phyloP scores from a whole-genome alignment of 441 rosid species.

The Omphalea diandra region DNA sequence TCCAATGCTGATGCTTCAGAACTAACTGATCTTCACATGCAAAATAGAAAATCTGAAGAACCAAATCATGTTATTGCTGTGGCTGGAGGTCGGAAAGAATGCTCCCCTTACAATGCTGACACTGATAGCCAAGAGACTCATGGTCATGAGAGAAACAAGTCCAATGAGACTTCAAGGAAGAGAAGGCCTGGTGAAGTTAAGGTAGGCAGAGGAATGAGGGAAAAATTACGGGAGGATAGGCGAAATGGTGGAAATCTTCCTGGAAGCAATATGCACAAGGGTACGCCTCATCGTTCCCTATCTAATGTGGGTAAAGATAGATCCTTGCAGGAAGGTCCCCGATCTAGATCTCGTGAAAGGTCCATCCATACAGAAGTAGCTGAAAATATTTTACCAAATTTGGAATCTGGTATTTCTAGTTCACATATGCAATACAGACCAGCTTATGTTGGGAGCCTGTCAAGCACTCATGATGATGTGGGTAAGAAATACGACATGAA shows the following conservation, averaged over 20 bases:
- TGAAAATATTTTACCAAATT: constrained; percentile 17
- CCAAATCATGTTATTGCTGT: constrained; percentile 4
- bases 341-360: constrained; percentile 26
- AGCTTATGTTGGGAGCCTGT: constrained; percentile 26
- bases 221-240: constrained; percentile 29
- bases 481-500: constrained; percentile 35
- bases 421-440: constrained; percentile 31
- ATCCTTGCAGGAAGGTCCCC: constrained; percentile 18
- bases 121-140: constrained; percentile 28
- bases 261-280: constrained; percentile 29
- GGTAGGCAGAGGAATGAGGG: constrained; percentile 31
- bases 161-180: constrained; percentile 35
- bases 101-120: constrained; percentile 13
- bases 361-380: constrained; percentile 19
- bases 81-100: constrained; percentile 18
- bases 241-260: constrained; percentile 35
- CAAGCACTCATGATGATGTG: constrained; percentile 34
- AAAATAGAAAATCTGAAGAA: constrained; percentile 33
- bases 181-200: constrained; percentile 26
- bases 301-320: constrained; percentile 20
- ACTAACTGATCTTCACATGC: constrained; percentile 24
- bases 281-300: constrained; percentile 26
- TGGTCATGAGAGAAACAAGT: constrained; percentile 31
- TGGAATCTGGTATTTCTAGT: constrained; percentile 19
- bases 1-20: constrained; percentile 11